phyloP scores from a whole-genome alignment of 2,329 filamentous ascomycete species.

The Ascomycota sp. region DNA sequence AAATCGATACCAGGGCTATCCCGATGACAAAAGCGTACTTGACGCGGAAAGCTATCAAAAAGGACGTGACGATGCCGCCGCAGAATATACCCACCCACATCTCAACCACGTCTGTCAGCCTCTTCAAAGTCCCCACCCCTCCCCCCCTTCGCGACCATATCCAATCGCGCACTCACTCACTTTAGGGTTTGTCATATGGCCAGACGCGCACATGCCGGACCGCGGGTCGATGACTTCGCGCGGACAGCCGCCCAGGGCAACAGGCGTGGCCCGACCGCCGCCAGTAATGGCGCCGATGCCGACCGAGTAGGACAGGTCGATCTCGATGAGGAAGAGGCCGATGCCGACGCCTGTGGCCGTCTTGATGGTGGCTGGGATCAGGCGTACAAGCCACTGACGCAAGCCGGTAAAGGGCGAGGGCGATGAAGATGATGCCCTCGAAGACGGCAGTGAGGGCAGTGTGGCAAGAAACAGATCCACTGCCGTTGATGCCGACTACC shows the following conservation, averaged over 20 bases:
- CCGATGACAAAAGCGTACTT: too few species aligned
- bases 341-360: conserved; percentile 73
- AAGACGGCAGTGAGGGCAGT: conserved; percentile 74
- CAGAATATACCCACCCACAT: too few species aligned
- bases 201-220: conserved; percentile 29
- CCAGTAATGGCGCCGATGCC: conserved; percentile 66
- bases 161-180: too few species aligned
- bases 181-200: conserved; percentile 60
- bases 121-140: too few species aligned
- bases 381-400: conserved; percentile 72
- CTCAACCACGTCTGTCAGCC: too few species aligned
- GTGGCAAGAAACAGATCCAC: conserved; percentile 50
- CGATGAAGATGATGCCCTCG: conserved; percentile 73
- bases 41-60: not conserved
- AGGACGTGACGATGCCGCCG: too few species aligned
- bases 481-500: conserved; percentile 51
- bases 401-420: conserved; percentile 56
- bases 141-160: too few species aligned
- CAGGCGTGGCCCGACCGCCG: too few species aligned
- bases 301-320: conserved; percentile 59
- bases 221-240: conserved; percentile 21
- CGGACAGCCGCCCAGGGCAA: too few species aligned
- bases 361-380: conserved; percentile 70
- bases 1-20: too few species aligned
- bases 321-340: conserved; percentile 60